phyloP scores from a whole-genome alignment of 78 protist species.

The Dictyostelium firmibasis region DNA sequence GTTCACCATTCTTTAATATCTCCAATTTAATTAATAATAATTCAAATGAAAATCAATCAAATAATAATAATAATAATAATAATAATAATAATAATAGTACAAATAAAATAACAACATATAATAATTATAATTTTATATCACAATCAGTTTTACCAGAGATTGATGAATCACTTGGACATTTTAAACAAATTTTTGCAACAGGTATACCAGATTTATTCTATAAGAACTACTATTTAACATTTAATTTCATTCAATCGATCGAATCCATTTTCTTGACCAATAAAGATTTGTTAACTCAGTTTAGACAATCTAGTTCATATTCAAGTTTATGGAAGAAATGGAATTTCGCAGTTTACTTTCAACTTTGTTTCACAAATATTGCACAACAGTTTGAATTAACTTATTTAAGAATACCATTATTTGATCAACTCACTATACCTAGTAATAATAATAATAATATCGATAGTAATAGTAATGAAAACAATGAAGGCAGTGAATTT shows the following conservation, averaged over 20 bases:
- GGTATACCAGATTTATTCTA: slow-evolving; percentile 66
- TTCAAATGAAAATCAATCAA: neutral
- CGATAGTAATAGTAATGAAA: neutral
- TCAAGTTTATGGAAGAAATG: slow-evolving; percentile 33
- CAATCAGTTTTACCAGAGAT: slow-evolving; percentile 56
- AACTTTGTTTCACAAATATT: slow-evolving; percentile 48
- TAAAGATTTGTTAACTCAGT: neutral
- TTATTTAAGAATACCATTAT: neutral
- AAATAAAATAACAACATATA: neutral
- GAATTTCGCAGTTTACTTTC: slow-evolving; percentile 71
- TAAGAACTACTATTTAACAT: slow-evolving; percentile 1
- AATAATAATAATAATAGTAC: neutral
- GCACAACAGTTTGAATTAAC: slow-evolving; percentile 9
- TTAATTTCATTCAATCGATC: slow-evolving; percentile 10
- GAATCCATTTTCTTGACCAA: neutral
- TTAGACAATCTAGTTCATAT: slow-evolving; percentile 6
- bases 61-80: neutral
- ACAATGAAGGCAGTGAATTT: neutral
- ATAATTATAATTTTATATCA: slow-evolving; percentile 22
- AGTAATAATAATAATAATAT: neutral
- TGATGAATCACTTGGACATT: slow-evolving; percentile 15
- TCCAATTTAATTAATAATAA: neutral
- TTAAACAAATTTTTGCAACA: slow-evolving; percentile 55
- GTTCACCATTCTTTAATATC: neutral
- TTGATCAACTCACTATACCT: slow-evolving; percentile 2